Evolutionary conservation across 2,329 filamentous ascomycete species (phyloP).

Genomic region (Myriosclerotinia duriaeana): DNA sequence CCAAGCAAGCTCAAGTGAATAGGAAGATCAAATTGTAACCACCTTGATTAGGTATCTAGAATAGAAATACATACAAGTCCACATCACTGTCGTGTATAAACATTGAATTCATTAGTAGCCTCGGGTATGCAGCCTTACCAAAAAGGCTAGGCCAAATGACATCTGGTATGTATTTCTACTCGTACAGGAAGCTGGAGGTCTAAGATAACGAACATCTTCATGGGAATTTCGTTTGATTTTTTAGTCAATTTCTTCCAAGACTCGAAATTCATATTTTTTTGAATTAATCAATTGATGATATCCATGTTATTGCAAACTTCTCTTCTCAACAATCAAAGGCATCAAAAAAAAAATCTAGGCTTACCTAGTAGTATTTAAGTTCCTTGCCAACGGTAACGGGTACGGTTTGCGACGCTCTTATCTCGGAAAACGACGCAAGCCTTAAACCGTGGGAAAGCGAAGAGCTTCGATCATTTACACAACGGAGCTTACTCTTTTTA

Average conservation of each 20-base stretch:
- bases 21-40: no score
- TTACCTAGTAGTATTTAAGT: neutral
- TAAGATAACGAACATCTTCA: neutral
- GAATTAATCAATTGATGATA: no score
- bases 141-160: neutral
- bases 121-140: slow-evolving; percentile 14
- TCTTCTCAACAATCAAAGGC: no score
- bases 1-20: slow-evolving; percentile 6
- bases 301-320: no score
- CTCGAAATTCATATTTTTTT: no score
- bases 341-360: no score
- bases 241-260: no score
- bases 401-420: neutral
- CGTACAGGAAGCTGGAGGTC: slow-evolving; percentile 1
- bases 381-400: no score
- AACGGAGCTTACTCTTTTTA: slow-evolving; percentile 14
- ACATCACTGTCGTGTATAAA: neutral
- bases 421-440: slow-evolving; percentile 21
- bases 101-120: neutral
- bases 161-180: neutral
- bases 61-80: neutral
- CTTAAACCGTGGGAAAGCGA: slow-evolving; percentile 31
- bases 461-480: slow-evolving; percentile 23
- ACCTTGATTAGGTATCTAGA: neutral
- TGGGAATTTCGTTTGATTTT: neutral